Evolutionary conservation across 2,329 filamentous ascomycete species (phyloP), one percentile per base, ranked within the genome.

Genomic region (Aureobasidium sp.): DNA sequence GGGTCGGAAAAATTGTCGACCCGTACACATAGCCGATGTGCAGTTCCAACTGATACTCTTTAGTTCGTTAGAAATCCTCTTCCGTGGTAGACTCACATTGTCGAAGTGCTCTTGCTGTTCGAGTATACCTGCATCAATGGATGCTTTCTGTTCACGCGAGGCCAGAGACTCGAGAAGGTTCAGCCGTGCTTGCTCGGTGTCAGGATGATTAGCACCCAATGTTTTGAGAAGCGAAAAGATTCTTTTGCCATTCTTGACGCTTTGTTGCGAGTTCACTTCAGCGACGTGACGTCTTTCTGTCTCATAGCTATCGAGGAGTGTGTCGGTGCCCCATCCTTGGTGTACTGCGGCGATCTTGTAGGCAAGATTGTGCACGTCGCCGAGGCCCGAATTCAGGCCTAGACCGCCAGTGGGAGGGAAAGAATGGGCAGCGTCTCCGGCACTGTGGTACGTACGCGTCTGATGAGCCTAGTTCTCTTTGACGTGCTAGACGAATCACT

Each of bases 1-100:
- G 70, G 0, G 67, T 44, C 0, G 75, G 76, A 3, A 72, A 67
- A 6, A 67, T 53, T 1, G 62, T 67, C 15, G 68, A 66, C 2
- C 75, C 75, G 63, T 79, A 78, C 0, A 78, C 70, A 59, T 78
- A 79, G 1, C 77, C 76, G 57, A 79, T 77, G 53, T 79, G 77
- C 7, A 79, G 69, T 39, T 73, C 74, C 7, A 77, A 71, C 62
- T 63, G 56, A 5, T 27, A 15, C 20, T 20, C 20, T 20, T 20
- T 20, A 20, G 20, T 20, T 20, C 20, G 20, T 20, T 20, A 20
- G 20, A 20, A 20, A 20, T 20, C 20, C 20, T 20, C 20, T 20
- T 20, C 20, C 20, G 20, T 20, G 20, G 20, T 20, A 6, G 5
- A 48, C 57, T 46, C 39, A 63, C 62, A 52, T 77, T 77, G 59